phyloP scores from a whole-genome alignment of 306 rosid genomes.

The Medicago lupulina region DNA sequence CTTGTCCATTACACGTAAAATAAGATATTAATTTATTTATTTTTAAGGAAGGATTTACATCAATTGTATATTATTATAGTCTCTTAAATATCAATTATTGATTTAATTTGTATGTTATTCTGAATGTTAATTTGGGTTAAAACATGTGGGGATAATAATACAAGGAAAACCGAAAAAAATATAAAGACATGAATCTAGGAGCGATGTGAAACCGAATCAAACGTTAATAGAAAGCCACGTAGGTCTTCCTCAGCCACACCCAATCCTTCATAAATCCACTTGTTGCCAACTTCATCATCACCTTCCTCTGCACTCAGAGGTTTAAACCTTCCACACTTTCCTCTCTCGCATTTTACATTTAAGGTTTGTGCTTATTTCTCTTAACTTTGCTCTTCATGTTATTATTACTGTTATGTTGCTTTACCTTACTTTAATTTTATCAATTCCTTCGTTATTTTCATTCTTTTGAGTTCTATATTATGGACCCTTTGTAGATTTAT shows the following conservation, averaged over 20 bases:
- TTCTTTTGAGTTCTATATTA: neutral
- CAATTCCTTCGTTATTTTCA: neutral
- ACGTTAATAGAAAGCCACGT: conserved; percentile 68
- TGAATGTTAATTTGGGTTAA: no score
- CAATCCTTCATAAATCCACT: conserved; percentile 46
- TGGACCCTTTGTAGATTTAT: no score
- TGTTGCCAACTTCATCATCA: conserved; percentile 28
- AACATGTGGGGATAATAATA: no score
- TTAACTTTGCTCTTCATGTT: neutral
- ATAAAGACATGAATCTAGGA: no score
- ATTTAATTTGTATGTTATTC: no score
- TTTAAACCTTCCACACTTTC: conserved; percentile 27
- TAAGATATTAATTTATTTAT: no score
- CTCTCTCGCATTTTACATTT: neutral
- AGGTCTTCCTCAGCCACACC: conserved; percentile 63
- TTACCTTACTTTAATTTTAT: neutral
- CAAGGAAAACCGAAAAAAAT: no score
- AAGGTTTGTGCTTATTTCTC: conserved; percentile 47
- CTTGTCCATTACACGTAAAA: no score
- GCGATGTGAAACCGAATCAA: conserved; percentile 27
- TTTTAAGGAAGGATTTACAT: no score
- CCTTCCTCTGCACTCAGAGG: conserved; percentile 35
- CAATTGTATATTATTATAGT: no score
- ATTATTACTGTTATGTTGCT: neutral
- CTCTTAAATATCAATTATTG: no score